Evolutionary conservation across 495 filamentous ascomycete genomes (phyloP).

Genomic region (Astrothelium subdiscretum): DNA sequence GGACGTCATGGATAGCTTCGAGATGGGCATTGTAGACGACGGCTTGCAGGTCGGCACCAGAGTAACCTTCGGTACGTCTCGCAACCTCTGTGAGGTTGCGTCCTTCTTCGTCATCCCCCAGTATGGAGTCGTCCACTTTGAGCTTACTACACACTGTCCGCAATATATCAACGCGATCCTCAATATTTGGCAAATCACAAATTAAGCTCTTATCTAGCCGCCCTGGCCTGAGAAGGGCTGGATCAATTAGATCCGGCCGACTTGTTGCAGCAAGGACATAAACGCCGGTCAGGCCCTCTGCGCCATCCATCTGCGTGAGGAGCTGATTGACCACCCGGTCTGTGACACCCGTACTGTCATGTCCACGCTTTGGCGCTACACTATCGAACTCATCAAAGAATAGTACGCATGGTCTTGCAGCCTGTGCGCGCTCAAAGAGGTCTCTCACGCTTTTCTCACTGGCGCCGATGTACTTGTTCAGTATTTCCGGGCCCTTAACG

Average conservation of each 20-base stretch:
- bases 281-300: slow-evolving; percentile 85
- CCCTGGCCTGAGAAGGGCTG: slow-evolving; percentile 78
- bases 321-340: slow-evolving; percentile 98
- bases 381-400: slow-evolving; percentile 99
- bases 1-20: slow-evolving; percentile 87
- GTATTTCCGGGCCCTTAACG: slow-evolving; percentile 93
- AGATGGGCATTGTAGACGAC: slow-evolving; percentile 93
- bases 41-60: slow-evolving; percentile 88
- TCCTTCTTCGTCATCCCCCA: slow-evolving; percentile 30
- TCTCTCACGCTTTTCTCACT: slow-evolving; percentile 91
- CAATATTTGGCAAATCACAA: slow-evolving; percentile 69
- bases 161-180: slow-evolving; percentile 82
- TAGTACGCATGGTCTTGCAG: slow-evolving; percentile 79
- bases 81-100: slow-evolving; percentile 57
- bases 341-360: slow-evolving; percentile 92
- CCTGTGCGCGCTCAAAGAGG: slow-evolving; percentile 82
- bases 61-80: slow-evolving; percentile 73
- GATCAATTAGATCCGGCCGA: slow-evolving; percentile 87
- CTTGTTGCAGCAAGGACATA: slow-evolving; percentile 92
- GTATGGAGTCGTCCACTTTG: slow-evolving; percentile 49
- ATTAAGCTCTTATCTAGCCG: slow-evolving; percentile 82
- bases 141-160: slow-evolving; percentile 69
- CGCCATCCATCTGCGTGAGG: slow-evolving; percentile 97
- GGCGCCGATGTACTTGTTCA: slow-evolving; percentile 97
- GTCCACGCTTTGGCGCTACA: slow-evolving; percentile 92